Percentiles rank a stretch among this genome's conserved stretches.
Conservation (phyloP, 495 filamentous ascomycete species). For the Podospora bellae-mahoneyi region DNA sequence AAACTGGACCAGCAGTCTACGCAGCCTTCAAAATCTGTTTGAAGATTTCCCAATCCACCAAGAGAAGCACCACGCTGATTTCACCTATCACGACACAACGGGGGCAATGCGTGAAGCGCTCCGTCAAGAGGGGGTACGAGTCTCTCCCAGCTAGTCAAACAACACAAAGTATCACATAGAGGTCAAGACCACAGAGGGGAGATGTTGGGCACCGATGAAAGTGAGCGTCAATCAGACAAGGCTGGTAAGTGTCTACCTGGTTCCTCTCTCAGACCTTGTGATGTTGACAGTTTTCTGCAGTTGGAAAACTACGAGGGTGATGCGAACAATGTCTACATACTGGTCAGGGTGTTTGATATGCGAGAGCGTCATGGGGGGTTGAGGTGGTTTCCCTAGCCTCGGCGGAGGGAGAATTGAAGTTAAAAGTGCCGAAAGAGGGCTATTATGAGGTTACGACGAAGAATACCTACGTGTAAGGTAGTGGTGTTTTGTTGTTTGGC, state of each 20-base stretch:
- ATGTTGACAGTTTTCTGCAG: not conserved
- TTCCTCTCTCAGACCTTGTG: not conserved
- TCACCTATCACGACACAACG: not conserved
- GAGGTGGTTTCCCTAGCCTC: not conserved
- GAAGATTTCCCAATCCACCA: not conserved
- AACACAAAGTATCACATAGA: not conserved
- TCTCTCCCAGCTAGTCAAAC: not conserved
- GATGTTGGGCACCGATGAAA: not conserved
- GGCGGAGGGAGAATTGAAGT: too few species aligned
- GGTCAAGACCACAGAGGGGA: constrained; percentile 1
- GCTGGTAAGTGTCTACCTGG: not conserved
- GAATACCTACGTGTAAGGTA: too few species aligned
- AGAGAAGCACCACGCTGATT: not conserved
- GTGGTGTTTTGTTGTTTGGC: too few species aligned
- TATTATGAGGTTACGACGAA: too few species aligned
- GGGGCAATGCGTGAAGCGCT: not conserved
- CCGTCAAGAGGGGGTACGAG: not conserved
- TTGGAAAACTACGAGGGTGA: not conserved
- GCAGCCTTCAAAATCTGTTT: not conserved
- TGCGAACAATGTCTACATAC: not conserved
- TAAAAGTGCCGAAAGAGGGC: too few species aligned
- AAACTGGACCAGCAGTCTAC: constrained; percentile 7
- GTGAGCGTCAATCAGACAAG: not conserved
- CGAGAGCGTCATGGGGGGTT: not conserved
- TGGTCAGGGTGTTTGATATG: not conserved